phyloP scores from a whole-genome alignment of 169 alveolate species.

The Haemoproteus tartakovskyi region DNA sequence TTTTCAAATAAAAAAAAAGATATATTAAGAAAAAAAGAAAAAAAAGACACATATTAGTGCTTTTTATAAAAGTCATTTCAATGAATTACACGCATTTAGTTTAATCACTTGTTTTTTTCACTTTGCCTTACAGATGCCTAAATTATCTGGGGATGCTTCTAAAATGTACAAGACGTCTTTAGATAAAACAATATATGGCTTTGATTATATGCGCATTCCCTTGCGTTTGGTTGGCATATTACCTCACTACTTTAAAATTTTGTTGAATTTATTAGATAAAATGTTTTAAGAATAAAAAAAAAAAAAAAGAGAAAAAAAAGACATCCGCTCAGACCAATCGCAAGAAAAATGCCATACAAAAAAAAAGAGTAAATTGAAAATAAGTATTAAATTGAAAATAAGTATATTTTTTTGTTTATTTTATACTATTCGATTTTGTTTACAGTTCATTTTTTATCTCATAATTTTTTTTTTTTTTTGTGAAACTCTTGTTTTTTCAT shows the following conservation, averaged over 20 bases:
- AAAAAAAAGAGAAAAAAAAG: not conserved
- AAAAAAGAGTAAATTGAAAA: slow-evolving; percentile 1
- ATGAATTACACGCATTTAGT: no score
- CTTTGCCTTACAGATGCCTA: slow-evolving; percentile 24
- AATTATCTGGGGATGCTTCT: slow-evolving; percentile 22
- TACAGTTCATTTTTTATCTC: not conserved
- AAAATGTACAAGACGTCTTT: slow-evolving; percentile 16
- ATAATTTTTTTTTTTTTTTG: no score
- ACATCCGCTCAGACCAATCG: no score
- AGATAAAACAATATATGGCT: slow-evolving; percentile 57
- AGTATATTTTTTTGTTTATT: not conserved
- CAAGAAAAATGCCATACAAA: no score
- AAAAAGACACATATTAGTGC: no score
- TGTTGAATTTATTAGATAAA: slow-evolving; percentile 63
- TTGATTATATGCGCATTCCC: slow-evolving; percentile 61
- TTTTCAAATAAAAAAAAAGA: no score
- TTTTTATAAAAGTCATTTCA: no score
- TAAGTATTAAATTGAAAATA: not conserved
- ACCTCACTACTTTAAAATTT: slow-evolving; percentile 33
- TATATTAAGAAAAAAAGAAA: no score
- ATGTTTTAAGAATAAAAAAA: slow-evolving; percentile 21
- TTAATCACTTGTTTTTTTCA: not conserved
- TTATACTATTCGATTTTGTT: not conserved
- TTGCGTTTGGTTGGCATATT: slow-evolving; percentile 36
- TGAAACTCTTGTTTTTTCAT: no score